Evolutionary conservation across 441 rosid genomes (phyloP).

Genomic region (Hura crepitans): DNA sequence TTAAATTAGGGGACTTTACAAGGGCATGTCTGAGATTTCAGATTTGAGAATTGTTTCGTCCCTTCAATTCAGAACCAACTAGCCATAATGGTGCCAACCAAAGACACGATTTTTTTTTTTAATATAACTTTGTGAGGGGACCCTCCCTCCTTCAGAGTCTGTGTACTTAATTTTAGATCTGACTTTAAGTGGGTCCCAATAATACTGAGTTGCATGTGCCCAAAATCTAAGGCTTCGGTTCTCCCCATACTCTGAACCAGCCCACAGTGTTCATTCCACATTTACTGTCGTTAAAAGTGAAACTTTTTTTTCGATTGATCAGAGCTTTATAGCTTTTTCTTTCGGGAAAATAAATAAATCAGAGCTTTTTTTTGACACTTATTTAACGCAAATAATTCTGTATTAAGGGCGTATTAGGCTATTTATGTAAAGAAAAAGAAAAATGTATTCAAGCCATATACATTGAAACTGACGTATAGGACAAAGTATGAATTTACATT

Average conservation of each 20-base stretch:
- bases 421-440: background rate
- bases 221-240: slow-evolving; percentile 35
- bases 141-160: slow-evolving; percentile 20
- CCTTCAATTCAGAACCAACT: slow-evolving; percentile 26
- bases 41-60: slow-evolving; percentile 19
- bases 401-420: too few relatives aligned
- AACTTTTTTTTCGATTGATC: slow-evolving; percentile 11
- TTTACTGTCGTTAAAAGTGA: slow-evolving; percentile 25
- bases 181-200: slow-evolving; percentile 34
- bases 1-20: slow-evolving; percentile 13
- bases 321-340: slow-evolving; percentile 17
- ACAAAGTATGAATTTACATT: background rate
- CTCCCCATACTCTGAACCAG: slow-evolving; percentile 32
- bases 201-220: slow-evolving; percentile 42
- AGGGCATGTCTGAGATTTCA: slow-evolving; percentile 16
- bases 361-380: too few relatives aligned
- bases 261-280: slow-evolving; percentile 17
- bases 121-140: too few relatives aligned
- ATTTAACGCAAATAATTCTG: background rate
- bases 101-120: too few relatives aligned
- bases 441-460: too few relatives aligned
- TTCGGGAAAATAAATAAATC: too few relatives aligned
- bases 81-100: slow-evolving; percentile 5
- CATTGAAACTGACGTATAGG: slow-evolving; percentile 15
- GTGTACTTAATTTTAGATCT: slow-evolving; percentile 18